Conservation (phyloP, 176 grass and related monocot genomes). For the Aechmea fasciata region DNA sequence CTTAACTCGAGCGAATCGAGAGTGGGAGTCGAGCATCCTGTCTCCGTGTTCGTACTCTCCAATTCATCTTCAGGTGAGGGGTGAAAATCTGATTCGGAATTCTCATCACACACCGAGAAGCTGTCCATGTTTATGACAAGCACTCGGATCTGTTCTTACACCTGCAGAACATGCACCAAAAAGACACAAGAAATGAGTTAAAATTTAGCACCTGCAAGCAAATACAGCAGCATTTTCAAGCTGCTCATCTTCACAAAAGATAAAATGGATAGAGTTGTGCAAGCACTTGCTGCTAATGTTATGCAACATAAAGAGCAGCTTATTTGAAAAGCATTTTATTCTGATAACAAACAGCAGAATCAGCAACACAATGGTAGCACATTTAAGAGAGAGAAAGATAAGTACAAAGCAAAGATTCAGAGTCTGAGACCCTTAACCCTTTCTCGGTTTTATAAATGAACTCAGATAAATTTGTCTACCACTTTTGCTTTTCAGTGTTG, state of each 20-base stretch:
- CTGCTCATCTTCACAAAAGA: neutral
- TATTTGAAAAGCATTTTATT: neutral
- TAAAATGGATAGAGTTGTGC: neutral
- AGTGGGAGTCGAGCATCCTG: neutral
- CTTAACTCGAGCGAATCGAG: neutral
- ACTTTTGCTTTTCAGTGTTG: neutral
- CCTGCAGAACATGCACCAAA: neutral
- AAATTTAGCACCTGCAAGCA: too few relatives aligned
- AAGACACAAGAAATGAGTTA: neutral
- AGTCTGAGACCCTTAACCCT: neutral
- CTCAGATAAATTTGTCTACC: neutral
- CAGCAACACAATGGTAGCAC: neutral
- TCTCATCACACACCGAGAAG: constrained; percentile 54
- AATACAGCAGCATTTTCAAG: too few relatives aligned
- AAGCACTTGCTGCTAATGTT: neutral
- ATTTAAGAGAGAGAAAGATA: neutral
- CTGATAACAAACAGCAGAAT: neutral
- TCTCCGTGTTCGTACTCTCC: neutral
- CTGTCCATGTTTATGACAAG: constrained; percentile 32
- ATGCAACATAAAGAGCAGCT: neutral
- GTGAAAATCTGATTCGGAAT: constrained; percentile 46
- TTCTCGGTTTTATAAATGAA: neutral
- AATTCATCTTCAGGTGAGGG: constrained; percentile 10
- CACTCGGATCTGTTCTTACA: neutral
- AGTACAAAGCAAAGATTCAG: neutral